A percentile compares a stretch with the other conserved stretches of the same genome.
Conservation (phyloP, 306 rosid genomes). For the Urtica urens region DNA sequence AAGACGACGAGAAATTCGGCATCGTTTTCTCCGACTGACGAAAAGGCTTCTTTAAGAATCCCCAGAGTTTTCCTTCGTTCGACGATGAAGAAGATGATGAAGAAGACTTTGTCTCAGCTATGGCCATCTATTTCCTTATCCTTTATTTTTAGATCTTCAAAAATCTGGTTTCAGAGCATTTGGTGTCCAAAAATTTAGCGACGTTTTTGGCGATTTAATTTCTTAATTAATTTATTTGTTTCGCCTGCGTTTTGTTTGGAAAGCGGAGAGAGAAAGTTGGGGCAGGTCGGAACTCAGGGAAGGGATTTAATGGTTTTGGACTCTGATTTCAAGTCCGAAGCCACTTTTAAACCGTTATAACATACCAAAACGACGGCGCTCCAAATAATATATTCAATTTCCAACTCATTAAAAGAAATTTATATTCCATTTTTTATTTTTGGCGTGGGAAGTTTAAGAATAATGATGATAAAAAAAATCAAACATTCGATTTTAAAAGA, state of each 20-base stretch:
- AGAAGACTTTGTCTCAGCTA: slow-evolving; percentile 54
- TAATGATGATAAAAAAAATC: too few species aligned
- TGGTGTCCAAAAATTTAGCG: slow-evolving; percentile 9
- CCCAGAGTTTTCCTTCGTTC: slow-evolving; percentile 82
- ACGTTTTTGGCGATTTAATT: not conserved
- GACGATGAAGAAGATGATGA: slow-evolving; percentile 59
- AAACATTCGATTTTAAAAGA: too few species aligned
- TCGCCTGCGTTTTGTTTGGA: not conserved
- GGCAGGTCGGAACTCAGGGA: slow-evolving; percentile 19
- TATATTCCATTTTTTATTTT: too few species aligned
- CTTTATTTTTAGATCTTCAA: not conserved
- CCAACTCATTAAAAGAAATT: too few species aligned
- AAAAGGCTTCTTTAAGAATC: slow-evolving; percentile 75
- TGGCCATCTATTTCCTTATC: slow-evolving; percentile 37
- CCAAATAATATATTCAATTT: too few species aligned
- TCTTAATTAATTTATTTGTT: not conserved
- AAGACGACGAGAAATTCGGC: slow-evolving; percentile 35
- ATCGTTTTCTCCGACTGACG: slow-evolving; percentile 28
- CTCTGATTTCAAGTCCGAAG: slow-evolving; percentile 20
- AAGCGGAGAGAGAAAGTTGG: not conserved
- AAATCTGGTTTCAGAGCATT: slow-evolving; percentile 18
- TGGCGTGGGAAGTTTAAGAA: too few species aligned
- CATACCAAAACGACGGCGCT: slow-evolving; percentile 7
- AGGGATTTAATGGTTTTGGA: slow-evolving; percentile 21
- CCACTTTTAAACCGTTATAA: not conserved